Base-by-base conservation (phyloP, 805 yeast genomes). In the Hanseniaspora thailandica region DNA sequence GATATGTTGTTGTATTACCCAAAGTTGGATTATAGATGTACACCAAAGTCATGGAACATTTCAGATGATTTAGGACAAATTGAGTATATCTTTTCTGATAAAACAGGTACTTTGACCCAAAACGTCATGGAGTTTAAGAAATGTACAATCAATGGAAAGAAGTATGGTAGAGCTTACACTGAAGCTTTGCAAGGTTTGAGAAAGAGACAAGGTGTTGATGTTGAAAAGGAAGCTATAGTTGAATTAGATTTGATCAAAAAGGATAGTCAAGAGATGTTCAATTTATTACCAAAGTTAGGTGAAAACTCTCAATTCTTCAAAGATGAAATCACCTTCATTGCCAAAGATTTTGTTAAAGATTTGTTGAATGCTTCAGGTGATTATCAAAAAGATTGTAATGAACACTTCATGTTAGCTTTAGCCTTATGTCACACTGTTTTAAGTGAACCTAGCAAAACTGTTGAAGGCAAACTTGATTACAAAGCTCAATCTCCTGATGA, bases 401-500 rank as follows among this genome's bases (percentile, higher is more conserved):
- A 82, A 59, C 86, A 84, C 60, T 85, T 85, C 63, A 82, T 84
- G 87, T 66, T 84, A 40, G 79, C 85, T 0, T 69, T 85, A 48
- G 86, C 90, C 0, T 69, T 85, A 33, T 85, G 94, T 69, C 93
- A 85, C 62, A 80, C 89, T 52, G 93, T 85, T 23, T 65, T 85
- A 43, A 76, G 80, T 28, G 94, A 85, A 61, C 75, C 76, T 36
- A 80, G 81, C 57, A 81, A 80, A 38, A 72, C 73, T 25, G 73
- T 78, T 58, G 80, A 86, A 2, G 74, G 69, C 1, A 80, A 74
- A 56, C 59, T 76, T 49, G 69, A 77, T 25, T 67, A 83, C 36
- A 81, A 82, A 61, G 93, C 93, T 0, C 93, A 84, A 63, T 81
- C 88, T 25, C 94, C 94, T 0, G 94, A 85, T 71, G 94, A 85